These are phyloP conservation scores for Solanum boliviense DNA, from an alignment of 257 asterid species.

Conservation along the genomic window DNA sequence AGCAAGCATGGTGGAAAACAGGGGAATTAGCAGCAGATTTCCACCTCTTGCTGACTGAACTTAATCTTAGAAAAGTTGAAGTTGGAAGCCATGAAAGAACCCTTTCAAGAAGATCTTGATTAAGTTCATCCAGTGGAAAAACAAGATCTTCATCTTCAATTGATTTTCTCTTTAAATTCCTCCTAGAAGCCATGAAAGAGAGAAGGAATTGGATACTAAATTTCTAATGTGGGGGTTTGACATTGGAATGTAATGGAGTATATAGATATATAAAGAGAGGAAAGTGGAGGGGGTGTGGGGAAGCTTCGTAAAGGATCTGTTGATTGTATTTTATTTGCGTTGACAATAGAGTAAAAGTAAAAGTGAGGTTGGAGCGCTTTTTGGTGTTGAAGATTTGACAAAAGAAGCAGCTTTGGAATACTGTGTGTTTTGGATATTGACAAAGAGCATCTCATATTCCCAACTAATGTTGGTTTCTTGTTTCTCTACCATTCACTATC, in stretches of 20 bases:
- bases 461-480: background rate
- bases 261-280: conserved; percentile 3
- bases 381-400: background rate
- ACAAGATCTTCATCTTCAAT: background rate
- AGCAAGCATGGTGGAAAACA: conserved; percentile 54
- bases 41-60: conserved; percentile 78
- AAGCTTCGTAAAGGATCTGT: conserved; percentile 14
- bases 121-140: conserved; percentile 47
- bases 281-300: background rate
- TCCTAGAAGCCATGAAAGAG: conserved; percentile 1
- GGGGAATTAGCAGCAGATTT: conserved; percentile 51
- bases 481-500: background rate
- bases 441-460: background rate
- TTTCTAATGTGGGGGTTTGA: background rate
- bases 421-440: background rate
- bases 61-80: conserved; percentile 39
- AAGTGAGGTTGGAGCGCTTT: background rate
- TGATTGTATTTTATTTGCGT: conserved; percentile 23
- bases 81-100: conserved; percentile 83
- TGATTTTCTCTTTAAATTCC: conserved; percentile 11
- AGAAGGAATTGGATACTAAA: background rate
- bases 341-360: conserved; percentile 31
- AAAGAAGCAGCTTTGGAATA: conserved; percentile 6
- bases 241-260: conserved; percentile 1
- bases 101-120: conserved; percentile 76